These are phyloP conservation scores for Thoreauomyces humboldtii DNA, from an alignment of 192 early-diverging fungal species.

Conservation along the genomic window DNA sequence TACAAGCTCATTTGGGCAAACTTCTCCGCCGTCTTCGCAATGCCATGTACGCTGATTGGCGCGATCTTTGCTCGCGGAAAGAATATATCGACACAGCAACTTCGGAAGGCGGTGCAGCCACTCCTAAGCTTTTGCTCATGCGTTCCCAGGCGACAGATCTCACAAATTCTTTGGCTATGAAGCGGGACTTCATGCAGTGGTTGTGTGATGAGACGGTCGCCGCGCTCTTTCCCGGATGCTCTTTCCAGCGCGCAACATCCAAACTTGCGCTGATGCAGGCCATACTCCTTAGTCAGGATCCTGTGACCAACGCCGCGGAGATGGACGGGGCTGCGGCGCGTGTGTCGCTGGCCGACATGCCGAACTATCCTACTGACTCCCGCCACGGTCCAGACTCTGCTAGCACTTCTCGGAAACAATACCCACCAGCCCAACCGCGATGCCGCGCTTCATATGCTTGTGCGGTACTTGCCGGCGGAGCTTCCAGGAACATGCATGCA, in stretches of 20 bases:
- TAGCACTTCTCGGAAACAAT: constrained; percentile 30
- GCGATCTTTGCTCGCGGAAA: constrained; percentile 27
- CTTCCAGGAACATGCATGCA: constrained; percentile 55
- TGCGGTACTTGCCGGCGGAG: constrained; percentile 57
- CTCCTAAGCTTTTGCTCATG: not conserved
- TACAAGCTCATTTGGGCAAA: constrained; percentile 41
- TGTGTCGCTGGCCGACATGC: constrained; percentile 22
- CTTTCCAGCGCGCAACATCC: constrained; percentile 67
- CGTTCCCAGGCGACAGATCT: constrained; percentile 19
- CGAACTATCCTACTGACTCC: constrained; percentile 15
- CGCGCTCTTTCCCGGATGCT: constrained; percentile 72
- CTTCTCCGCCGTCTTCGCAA: constrained; percentile 33
- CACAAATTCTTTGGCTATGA: constrained; percentile 41
- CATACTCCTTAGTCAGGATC: constrained; percentile 34
- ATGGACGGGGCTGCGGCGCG: not conserved
- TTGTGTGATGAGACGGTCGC: constrained; percentile 50
- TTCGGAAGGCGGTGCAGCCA: not conserved
- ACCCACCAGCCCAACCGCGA: constrained; percentile 75
- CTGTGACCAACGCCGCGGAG: constrained; percentile 7
- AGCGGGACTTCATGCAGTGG: constrained; percentile 60
- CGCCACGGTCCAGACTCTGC: constrained; percentile 15
- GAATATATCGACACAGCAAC: constrained; percentile 23
- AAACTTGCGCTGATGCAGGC: constrained; percentile 53
- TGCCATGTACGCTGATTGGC: constrained; percentile 40
- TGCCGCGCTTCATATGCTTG: constrained; percentile 70